phyloP scores from a whole-genome alignment of 106 monocot genomes.

The Apostasia shenzhenica region DNA sequence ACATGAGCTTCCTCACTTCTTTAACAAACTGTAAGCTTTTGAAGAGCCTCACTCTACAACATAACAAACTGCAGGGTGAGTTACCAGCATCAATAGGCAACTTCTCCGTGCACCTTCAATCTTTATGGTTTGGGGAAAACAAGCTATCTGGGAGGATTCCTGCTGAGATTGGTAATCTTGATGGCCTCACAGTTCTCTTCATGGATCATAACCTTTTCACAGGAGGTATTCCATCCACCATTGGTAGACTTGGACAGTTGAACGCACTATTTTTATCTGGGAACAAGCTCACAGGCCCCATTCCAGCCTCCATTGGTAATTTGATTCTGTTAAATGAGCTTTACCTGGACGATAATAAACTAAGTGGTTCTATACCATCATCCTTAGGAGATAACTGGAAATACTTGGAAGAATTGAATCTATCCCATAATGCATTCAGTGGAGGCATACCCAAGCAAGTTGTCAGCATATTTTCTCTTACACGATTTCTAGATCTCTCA shows the following conservation, averaged over 20 bases:
- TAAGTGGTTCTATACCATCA: slow-evolving; percentile 19
- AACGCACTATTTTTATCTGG: slow-evolving; percentile 8
- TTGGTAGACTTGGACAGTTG: slow-evolving; percentile 8
- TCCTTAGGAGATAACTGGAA: slow-evolving; percentile 12
- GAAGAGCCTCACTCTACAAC: not conserved
- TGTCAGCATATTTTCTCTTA: slow-evolving; percentile 18
- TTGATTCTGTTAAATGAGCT: slow-evolving; percentile 12
- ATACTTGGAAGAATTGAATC: slow-evolving; percentile 1
- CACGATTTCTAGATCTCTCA: slow-evolving; percentile 12
- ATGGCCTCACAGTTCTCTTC: slow-evolving; percentile 1
- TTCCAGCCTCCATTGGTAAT: slow-evolving; percentile 28
- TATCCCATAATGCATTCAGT: slow-evolving; percentile 19
- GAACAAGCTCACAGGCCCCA: slow-evolving; percentile 27
- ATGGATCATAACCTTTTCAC: slow-evolving; percentile 8
- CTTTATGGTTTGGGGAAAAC: slow-evolving; percentile 13
- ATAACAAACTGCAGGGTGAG: slow-evolving; percentile 12
- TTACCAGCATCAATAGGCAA: slow-evolving; percentile 13
- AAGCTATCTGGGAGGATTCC: slow-evolving; percentile 24
- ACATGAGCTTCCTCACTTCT: slow-evolving; percentile 28
- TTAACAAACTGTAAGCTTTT: slow-evolving; percentile 18
- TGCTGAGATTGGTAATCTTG: slow-evolving; percentile 14
- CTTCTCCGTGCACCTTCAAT: slow-evolving; percentile 13
- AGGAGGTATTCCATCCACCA: slow-evolving; percentile 17
- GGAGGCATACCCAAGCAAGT: slow-evolving; percentile 26
- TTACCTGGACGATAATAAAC: slow-evolving; percentile 5